Evolutionary conservation across 1,139 yeast species (phyloP).

Genomic region (Spathaspora jeffriesii): DNA sequence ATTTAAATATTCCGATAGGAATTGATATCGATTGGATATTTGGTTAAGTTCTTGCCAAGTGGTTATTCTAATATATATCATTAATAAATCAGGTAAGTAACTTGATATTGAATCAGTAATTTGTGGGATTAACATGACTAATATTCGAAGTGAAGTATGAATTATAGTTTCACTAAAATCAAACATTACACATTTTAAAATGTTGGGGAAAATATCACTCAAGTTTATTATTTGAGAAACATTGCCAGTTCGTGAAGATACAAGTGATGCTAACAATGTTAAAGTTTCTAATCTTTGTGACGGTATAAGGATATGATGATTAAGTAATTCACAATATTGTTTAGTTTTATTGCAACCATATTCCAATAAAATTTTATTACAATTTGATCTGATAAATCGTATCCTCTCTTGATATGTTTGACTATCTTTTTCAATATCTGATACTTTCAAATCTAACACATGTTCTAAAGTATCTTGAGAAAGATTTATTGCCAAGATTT

Average conservation of each 20-base stretch:
- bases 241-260: slow-evolving; percentile 29
- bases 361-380: slow-evolving; percentile 36
- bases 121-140: slow-evolving; percentile 60
- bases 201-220: slow-evolving; percentile 40
- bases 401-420: slow-evolving; percentile 45
- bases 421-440: slow-evolving; percentile 20
- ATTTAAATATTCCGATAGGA: slow-evolving; percentile 9
- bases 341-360: slow-evolving; percentile 37
- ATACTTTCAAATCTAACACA: slow-evolving; percentile 18
- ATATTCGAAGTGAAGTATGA: slow-evolving; percentile 39
- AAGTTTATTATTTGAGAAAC: slow-evolving; percentile 31
- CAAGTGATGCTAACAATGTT: slow-evolving; percentile 29
- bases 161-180: slow-evolving; percentile 48
- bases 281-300: slow-evolving; percentile 35
- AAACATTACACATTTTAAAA: slow-evolving; percentile 41
- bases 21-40: slow-evolving; percentile 13
- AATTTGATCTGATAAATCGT: slow-evolving; percentile 48
- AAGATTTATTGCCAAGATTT: slow-evolving; percentile 31
- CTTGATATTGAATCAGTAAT: slow-evolving; percentile 34
- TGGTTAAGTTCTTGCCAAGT: slow-evolving; percentile 27
- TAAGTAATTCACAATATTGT: slow-evolving; percentile 32
- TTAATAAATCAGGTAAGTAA: slow-evolving; percentile 44
- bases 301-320: slow-evolving; percentile 28
- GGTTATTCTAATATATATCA: slow-evolving; percentile 44
- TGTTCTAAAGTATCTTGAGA: slow-evolving; percentile 15